phyloP scores from a whole-genome alignment of 164 flowering plant genomes.

The Vitis rupestris region DNA sequence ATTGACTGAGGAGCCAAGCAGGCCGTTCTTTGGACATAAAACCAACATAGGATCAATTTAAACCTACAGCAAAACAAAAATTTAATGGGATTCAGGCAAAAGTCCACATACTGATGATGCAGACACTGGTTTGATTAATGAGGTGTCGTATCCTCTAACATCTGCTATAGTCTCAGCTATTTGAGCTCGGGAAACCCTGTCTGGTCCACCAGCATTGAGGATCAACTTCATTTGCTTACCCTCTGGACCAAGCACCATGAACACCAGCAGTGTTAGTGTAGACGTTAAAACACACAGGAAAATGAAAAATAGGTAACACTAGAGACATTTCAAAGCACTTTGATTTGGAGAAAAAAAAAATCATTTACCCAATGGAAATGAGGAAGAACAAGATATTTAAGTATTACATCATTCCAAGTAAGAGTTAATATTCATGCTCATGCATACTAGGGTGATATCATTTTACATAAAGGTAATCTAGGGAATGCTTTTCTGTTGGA shows the following conservation, averaged over 20 bases:
- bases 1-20: neutral
- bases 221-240: conserved; percentile 54
- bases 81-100: neutral
- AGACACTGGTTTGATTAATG: conserved; percentile 66
- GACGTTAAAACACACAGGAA: neutral
- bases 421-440: too few relatives aligned
- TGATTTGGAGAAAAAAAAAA: too few relatives aligned
- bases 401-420: too few relatives aligned
- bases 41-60: neutral
- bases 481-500: too few relatives aligned
- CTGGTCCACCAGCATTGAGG: conserved; percentile 84
- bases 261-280: neutral
- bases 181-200: conserved; percentile 81
- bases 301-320: neutral
- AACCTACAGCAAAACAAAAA: neutral
- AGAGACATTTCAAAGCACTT: too few relatives aligned
- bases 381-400: too few relatives aligned
- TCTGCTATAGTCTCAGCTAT: conserved; percentile 89
- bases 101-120: conserved; percentile 66
- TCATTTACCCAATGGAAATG: too few relatives aligned
- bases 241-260: conserved; percentile 36
- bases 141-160: conserved; percentile 53
- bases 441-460: too few relatives aligned
- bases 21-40: neutral
- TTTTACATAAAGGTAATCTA: too few relatives aligned